phyloP scores from a whole-genome alignment of 2,329 filamentous ascomycete genomes.

The Dothidotthia symphoricarpi region DNA sequence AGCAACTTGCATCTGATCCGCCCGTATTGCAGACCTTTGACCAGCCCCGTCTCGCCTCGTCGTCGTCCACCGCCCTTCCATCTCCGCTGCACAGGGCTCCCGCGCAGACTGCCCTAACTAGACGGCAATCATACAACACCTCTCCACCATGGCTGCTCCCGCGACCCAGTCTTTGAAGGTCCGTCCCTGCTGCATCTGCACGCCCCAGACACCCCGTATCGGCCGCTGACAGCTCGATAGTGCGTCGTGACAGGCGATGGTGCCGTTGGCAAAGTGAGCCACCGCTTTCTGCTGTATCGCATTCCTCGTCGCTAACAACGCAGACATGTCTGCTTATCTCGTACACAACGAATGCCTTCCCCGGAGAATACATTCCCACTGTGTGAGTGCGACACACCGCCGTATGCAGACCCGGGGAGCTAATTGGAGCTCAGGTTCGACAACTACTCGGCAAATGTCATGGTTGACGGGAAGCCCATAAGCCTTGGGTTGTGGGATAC shows the following conservation, averaged over 20 bases:
- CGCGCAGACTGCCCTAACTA: conserved; percentile 13
- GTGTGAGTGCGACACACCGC: conserved; percentile 60
- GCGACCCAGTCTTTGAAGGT: conserved; percentile 93
- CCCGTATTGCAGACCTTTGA: conserved; percentile 1
- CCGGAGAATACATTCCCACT: conserved; percentile 99
- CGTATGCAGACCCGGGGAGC: conserved; percentile 13
- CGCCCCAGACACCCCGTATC: not conserved
- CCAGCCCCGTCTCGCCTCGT: not conserved
- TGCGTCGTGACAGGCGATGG: conserved; percentile 99
- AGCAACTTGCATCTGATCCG: conserved; percentile 10
- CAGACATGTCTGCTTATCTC: conserved; percentile 99
- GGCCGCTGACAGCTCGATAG: conserved; percentile 49
- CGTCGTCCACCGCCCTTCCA: not conserved
- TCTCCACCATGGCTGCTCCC: conserved; percentile 66
- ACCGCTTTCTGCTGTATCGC: conserved; percentile 17
- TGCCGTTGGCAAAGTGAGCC: conserved; percentile 91
- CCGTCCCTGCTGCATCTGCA: conserved; percentile 17
- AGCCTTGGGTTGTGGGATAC: conserved; percentile 98
- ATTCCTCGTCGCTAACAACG: conserved; percentile 25
- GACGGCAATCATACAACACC: conserved; percentile 27
- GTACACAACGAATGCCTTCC: conserved; percentile 98
- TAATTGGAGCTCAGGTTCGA: conserved; percentile 68
- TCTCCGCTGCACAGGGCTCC: conserved; percentile 23
- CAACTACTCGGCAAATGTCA: conserved; percentile 98
- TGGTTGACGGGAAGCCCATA: conserved; percentile 98